Base-by-base conservation (phyloP, 2,329 filamentous ascomycete species). In the Pseudogymnoascus sp. region DNA sequence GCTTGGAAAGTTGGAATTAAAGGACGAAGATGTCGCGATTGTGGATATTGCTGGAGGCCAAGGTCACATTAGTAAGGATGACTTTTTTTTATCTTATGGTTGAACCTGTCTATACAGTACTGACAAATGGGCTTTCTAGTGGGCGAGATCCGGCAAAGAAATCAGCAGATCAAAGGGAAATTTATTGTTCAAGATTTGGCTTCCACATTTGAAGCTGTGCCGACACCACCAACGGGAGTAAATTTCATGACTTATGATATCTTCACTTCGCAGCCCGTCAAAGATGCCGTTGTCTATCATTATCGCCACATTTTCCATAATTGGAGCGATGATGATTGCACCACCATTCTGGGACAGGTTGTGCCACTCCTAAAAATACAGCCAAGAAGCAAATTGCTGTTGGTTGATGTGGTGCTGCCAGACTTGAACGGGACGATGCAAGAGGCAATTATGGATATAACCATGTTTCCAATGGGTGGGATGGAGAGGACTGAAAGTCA, bases 181-280 rank as follows among this genome's bases (percentile, higher is more conserved):
- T 66, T 68, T 33, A 67, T 69, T 43, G 63, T 68, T 2, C 67
- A 69, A 61, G 67, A 68, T 63, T 62, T 71, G 3, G 38, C 62
- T 12, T 60, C 61, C 4, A 68, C 69, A 21, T 67, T 70, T 49
- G 63, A 67, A 11, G 63, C 61, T 12, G 62, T 67, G 6, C 31
- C 62, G 7, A 26, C 11, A 1, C 65, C 65, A 7, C 64, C 63
- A 23, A 26, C 59, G 8, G 61, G 71, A 59, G 70, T 76, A 31
- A 69, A 70, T 59, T 66, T 68, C 7, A 69, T 74, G 68, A 61
- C 65, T 1, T 68, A 76, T 62, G 71, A 74, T 59, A 66, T 69
- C 38, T 69, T 69, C 45, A 68, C 58, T 5, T 65, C 67, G 2
- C 68, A 69, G 6, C 64, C 65, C 2, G 63, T 69, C 33, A 68